Evolutionary conservation across 192 early-diverging fungal genomes (phyloP).

Genomic region (Gonapodya sp.): DNA sequence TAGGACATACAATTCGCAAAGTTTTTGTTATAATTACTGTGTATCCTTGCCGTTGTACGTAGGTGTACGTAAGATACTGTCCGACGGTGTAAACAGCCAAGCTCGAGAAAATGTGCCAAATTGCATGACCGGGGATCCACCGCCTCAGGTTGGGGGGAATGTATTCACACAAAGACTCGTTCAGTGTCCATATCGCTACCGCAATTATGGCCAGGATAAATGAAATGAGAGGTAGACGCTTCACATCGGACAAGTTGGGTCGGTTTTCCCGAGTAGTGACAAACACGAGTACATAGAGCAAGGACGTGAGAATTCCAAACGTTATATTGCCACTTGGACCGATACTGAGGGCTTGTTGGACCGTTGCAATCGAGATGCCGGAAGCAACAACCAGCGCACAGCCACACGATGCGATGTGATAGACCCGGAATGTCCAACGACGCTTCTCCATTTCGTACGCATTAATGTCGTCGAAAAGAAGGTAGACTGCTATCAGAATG

Average conservation of each 20-base stretch:
- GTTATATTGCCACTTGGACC: not conserved
- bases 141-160: not conserved
- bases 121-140: not conserved
- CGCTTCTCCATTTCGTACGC: not conserved
- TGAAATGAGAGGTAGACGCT: not conserved
- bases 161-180: not conserved
- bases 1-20: not conserved
- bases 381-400: not conserved
- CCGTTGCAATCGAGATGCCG: not conserved
- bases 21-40: not conserved
- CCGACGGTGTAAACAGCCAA: not conserved
- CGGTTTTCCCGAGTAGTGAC: not conserved
- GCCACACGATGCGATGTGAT: not conserved
- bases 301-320: not conserved
- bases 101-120: not conserved
- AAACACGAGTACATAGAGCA: not conserved
- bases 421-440: not conserved
- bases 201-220: not conserved
- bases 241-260: not conserved
- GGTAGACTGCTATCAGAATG: not conserved
- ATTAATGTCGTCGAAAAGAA: not conserved
- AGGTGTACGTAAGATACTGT: not conserved
- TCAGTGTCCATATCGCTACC: not conserved
- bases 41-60: not conserved
- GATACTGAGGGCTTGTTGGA: not conserved